phyloP scores from a whole-genome alignment of 1,284 basidiomycete genomes.

The Fomitopsis pinicola region DNA sequence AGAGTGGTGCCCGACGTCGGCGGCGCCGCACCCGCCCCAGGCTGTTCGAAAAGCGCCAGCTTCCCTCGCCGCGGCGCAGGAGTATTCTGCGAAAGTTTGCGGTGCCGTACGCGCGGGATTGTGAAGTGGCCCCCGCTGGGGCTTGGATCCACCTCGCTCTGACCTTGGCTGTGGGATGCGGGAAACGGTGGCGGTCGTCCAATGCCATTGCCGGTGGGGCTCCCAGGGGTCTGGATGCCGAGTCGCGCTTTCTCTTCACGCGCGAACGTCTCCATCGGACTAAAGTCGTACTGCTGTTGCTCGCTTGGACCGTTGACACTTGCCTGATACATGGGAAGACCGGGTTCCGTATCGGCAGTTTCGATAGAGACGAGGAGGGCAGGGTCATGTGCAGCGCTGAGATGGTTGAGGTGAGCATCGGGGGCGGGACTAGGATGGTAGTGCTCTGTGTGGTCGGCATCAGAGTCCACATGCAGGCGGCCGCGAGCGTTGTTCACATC shows the following conservation, averaged over 20 bases:
- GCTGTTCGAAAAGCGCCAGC: slow-evolving; percentile 84
- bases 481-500: slow-evolving; percentile 40
- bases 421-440: slow-evolving; percentile 25
- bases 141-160: slow-evolving; percentile 5
- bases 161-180: slow-evolving; percentile 9
- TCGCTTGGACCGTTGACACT: slow-evolving; percentile 29
- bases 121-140: slow-evolving; percentile 16
- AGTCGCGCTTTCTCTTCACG: slow-evolving; percentile 61
- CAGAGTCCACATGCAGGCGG: slow-evolving; percentile 11
- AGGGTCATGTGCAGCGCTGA: slow-evolving; percentile 45
- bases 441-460: slow-evolving; percentile 14
- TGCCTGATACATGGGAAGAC: slow-evolving; percentile 60
- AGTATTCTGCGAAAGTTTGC: slow-evolving; percentile 80
- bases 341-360: slow-evolving; percentile 27
- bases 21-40: slow-evolving; percentile 36
- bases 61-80: slow-evolving; percentile 69
- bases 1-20: slow-evolving; percentile 31
- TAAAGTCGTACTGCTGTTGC: slow-evolving; percentile 65
- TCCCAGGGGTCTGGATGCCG: slow-evolving; percentile 41
- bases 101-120: slow-evolving; percentile 52
- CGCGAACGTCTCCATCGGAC: slow-evolving; percentile 78
- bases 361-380: slow-evolving; percentile 37
- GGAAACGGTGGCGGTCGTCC: slow-evolving; percentile 14
- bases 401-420: slow-evolving; percentile 30
- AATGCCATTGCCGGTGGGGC: slow-evolving; percentile 10